Evolutionary conservation across 2,329 filamentous ascomycete species (phyloP), one percentile per base, ranked within the genome.

Genomic region (Alternaria infectoria): DNA sequence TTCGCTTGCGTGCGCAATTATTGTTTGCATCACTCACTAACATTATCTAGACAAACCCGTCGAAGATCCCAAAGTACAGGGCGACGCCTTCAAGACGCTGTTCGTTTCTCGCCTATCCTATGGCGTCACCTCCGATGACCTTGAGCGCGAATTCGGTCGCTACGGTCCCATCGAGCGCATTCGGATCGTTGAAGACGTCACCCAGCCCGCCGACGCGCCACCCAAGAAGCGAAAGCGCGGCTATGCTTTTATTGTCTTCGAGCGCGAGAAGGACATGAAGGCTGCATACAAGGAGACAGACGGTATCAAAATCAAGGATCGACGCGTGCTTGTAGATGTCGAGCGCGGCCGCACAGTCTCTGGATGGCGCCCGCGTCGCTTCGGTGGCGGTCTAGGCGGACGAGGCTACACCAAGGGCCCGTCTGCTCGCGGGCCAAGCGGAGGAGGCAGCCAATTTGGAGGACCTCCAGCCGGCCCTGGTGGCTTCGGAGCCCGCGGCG

Each of bases 181-280:
- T 75, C 93, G 95, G 66, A 93, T 97, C 72, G 88, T 97, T 71
- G 89, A 89, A 74, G 91, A 97, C 78, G 90, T 89, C 5, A 89
- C 92, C 72, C 86, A 89, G 86, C 71, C 87, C 87, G 76, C 91
- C 86, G 80, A 88, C 86, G 60, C 91, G 51, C 71, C 78, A 12
- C 57, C 67, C 8, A 82, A 82, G 70, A 83, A 82, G 76, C 93
- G 94, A 82, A 92, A 96, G 77, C 87, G 91, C 75, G 96, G 96
- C 66, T 99, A 99, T 81, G 96, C 93, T 65, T 99, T 99, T 78
- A 91, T 99, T 72, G 93, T 98, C 58, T 99, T 95, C 79, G 95
- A 98, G 82, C 91, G 93, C 80, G 96, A 98, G 83, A 94, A 95
- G 82, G 96, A 98, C 80, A 97, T 98, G 94, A 96, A 96, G 93